Evolutionary conservation across 1,284 basidiomycete genomes (phyloP).

Genomic region (Rhodotorula glutinis): DNA sequence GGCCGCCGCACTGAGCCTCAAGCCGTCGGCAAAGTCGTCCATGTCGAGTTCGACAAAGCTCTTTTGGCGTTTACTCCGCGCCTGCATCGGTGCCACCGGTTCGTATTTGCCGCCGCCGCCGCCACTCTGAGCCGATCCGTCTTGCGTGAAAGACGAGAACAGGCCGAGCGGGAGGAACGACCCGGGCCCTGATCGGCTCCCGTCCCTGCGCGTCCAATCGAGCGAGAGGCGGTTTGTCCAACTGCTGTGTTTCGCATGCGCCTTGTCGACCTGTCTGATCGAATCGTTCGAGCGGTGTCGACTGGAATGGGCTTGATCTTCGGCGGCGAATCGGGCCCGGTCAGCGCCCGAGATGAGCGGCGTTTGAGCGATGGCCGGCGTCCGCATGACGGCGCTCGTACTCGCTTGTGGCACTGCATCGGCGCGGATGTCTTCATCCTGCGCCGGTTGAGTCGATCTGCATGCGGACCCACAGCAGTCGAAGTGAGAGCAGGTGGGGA

Average conservation of each 20-base stretch:
- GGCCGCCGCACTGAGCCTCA: constrained; percentile 3
- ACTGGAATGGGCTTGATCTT: background rate
- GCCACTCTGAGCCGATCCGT: background rate
- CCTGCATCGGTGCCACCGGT: constrained; percentile 17
- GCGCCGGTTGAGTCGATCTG: constrained; percentile 14
- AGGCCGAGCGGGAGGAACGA: constrained; percentile 25
- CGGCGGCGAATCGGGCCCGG: constrained; percentile 5
- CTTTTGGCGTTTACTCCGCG: constrained; percentile 11
- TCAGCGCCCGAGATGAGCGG: constrained; percentile 8
- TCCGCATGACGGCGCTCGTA: background rate
- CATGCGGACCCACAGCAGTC: no score
- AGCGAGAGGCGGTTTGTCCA: constrained; percentile 8
- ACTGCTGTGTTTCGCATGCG: constrained; percentile 2
- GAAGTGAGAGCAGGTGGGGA: no score
- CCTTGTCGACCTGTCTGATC: background rate
- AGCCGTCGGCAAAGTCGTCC: constrained; percentile 21
- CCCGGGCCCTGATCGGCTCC: background rate
- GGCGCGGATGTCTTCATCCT: constrained; percentile 18
- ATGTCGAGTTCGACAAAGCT: constrained; percentile 28
- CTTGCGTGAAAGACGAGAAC: constrained; percentile 6
- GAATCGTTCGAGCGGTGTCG: background rate
- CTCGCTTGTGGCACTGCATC: no score
- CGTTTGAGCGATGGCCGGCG: constrained; percentile 1
- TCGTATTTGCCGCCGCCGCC: constrained; percentile 12
- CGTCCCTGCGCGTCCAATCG: constrained; percentile 15